Percentiles rank a stretch among this genome's conserved stretches.
These are phyloP conservation scores for Zygotorulaspora mrakii DNA, from an alignment of 1,139 yeast species.

Conservation along the genomic window DNA sequence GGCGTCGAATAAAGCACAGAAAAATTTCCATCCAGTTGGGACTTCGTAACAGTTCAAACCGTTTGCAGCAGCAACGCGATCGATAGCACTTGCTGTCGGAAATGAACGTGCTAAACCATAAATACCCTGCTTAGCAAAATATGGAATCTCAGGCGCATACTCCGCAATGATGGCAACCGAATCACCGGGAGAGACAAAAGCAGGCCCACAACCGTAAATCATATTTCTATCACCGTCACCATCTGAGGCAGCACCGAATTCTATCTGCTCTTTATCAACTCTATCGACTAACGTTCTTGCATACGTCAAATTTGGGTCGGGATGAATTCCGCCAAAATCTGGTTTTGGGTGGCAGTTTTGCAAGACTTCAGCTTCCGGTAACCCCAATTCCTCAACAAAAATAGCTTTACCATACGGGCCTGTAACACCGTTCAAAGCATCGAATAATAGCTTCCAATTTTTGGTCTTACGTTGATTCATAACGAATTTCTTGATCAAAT, in stretches of 20 bases:
- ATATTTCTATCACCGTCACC: slow-evolving; percentile 99
- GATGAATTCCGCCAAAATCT: slow-evolving; percentile 96
- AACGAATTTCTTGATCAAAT: slow-evolving; percentile 70
- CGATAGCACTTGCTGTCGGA: slow-evolving; percentile 97
- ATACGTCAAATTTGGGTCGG: slow-evolving; percentile 95
- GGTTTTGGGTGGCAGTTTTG: slow-evolving; percentile 79
- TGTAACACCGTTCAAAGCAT: slow-evolving; percentile 91
- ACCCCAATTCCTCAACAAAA: slow-evolving; percentile 79
- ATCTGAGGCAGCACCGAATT: slow-evolving; percentile 97
- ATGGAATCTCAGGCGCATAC: slow-evolving; percentile 81
- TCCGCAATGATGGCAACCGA: slow-evolving; percentile 97
- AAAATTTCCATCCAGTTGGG: slow-evolving; percentile 99
- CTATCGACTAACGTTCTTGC: slow-evolving; percentile 82
- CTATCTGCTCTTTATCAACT: slow-evolving; percentile 75
- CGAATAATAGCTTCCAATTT: slow-evolving; percentile 74
- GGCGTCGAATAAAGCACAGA: slow-evolving; percentile 92
- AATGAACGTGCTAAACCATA: slow-evolving; percentile 95
- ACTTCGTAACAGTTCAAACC: slow-evolving; percentile 83
- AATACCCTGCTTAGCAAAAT: slow-evolving; percentile 80
- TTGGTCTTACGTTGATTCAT: slow-evolving; percentile 44
- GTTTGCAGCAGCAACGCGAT: slow-evolving; percentile 78
- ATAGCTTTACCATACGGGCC: slow-evolving; percentile 92
- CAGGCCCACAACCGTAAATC: slow-evolving; percentile 90
- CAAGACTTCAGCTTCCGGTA: slow-evolving; percentile 56
- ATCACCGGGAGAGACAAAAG: slow-evolving; percentile 98